These are phyloP conservation scores for Chlamydomonas sp. DNA, from an alignment of 139 green algal genomes.

Conservation along the genomic window DNA sequence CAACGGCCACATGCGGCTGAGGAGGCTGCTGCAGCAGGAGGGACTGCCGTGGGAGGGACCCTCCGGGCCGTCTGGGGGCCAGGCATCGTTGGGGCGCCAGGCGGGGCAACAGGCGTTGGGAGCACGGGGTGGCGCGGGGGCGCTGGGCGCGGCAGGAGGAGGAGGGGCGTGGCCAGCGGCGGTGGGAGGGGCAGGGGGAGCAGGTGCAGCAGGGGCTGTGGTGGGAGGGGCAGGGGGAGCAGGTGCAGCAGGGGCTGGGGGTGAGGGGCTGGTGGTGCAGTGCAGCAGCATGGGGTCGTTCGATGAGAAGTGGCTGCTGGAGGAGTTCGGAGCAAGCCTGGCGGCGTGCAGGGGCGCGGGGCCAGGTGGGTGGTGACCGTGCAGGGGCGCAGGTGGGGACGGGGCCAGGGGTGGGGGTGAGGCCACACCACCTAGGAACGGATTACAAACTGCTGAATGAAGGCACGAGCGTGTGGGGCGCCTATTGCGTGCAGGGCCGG, in stretches of 20 bases:
- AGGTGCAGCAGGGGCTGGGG: neutral
- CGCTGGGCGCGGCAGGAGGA: neutral
- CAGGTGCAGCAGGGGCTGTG: neutral
- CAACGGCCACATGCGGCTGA: conserved; percentile 79
- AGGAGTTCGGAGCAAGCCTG: conserved; percentile 69
- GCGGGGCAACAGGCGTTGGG: neutral
- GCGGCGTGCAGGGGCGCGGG: conserved; percentile 43
- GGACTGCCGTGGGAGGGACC: conserved; percentile 42
- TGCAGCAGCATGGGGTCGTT: conserved; percentile 78
- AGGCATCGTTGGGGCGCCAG: neutral
- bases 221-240: neutral
- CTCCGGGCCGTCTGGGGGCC: neutral
- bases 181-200: neutral
- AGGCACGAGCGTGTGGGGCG: too few relatives aligned
- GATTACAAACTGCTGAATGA: too few relatives aligned
- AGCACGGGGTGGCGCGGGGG: too few relatives aligned
- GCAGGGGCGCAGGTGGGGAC: too few relatives aligned
- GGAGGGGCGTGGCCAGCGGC: neutral
- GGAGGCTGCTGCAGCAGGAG: conserved; percentile 57
- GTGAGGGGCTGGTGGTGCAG: conserved; percentile 65
- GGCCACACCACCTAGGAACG: too few relatives aligned
- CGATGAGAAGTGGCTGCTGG: conserved; percentile 67
- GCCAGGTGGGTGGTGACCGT: neutral
- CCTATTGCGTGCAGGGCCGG: neutral
- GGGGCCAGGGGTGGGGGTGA: too few relatives aligned